phyloP scores from a whole-genome alignment of 2,329 filamentous ascomycete genomes.

The Mariannaea elegans region DNA sequence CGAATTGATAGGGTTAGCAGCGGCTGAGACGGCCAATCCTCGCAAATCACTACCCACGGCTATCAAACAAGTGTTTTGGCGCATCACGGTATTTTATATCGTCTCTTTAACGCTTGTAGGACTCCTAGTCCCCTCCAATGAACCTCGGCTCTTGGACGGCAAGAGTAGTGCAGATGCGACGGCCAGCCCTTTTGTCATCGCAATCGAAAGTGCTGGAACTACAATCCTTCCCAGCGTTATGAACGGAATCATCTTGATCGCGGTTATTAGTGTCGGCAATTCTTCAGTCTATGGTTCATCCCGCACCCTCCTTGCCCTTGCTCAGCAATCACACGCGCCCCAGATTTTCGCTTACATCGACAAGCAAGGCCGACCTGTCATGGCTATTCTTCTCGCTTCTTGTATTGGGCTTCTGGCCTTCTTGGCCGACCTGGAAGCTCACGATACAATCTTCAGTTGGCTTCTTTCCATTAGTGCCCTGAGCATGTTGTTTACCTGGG shows the following conservation, averaged over 20 bases:
- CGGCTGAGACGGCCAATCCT: constrained; percentile 81
- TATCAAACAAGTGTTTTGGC: constrained; percentile 96
- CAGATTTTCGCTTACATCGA: constrained; percentile 81
- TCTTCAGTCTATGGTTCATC: constrained; percentile 93
- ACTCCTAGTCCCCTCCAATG: constrained; percentile 79
- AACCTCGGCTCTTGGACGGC: constrained; percentile 67
- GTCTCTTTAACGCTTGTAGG: constrained; percentile 83
- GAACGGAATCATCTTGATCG: constrained; percentile 93
- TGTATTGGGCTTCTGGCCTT: constrained; percentile 78
- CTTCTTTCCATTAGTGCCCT: constrained; percentile 77
- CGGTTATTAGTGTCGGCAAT: constrained; percentile 90
- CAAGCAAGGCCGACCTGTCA: constrained; percentile 79
- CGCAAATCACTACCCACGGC: constrained; percentile 84
- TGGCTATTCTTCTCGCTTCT: constrained; percentile 74
- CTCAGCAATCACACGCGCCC: constrained; percentile 86
- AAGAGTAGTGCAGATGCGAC: constrained; percentile 69
- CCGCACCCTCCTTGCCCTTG: constrained; percentile 86
- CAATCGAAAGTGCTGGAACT: constrained; percentile 87
- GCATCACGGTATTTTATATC: constrained; percentile 89
- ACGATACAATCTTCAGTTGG: constrained; percentile 77
- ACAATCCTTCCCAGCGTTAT: constrained; percentile 83
- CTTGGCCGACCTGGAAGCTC: constrained; percentile 70
- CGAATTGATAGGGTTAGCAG: constrained; percentile 78
- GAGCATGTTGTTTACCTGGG: constrained; percentile 80
- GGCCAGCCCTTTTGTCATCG: constrained; percentile 91